A percentile compares a stretch with the other conserved stretches of the same genome.
phyloP scores from a whole-genome alignment of 306 rosid species.

The Macrotyloma uniflorum region DNA sequence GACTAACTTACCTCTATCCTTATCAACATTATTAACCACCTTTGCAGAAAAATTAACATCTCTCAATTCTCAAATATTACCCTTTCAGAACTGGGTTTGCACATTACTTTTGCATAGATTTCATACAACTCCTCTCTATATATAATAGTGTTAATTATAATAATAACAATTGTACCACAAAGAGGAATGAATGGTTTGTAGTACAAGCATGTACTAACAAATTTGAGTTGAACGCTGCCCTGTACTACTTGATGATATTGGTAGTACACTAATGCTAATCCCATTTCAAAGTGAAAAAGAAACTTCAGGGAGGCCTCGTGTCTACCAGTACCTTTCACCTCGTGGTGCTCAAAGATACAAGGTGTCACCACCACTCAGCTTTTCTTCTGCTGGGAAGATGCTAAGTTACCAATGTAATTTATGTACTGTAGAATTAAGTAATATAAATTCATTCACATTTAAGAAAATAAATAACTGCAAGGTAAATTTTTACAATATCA shows the following conservation, averaged over 20 bases:
- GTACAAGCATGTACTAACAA: conserved; percentile 49
- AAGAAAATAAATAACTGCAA: no score
- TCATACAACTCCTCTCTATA: conserved; percentile 30
- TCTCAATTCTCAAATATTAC: conserved; percentile 10
- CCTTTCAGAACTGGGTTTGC: background rate
- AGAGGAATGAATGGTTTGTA: background rate
- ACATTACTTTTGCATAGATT: background rate
- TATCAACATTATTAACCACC: background rate
- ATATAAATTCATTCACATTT: background rate
- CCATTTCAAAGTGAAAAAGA: background rate
- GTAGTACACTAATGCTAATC: background rate
- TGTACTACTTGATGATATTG: conserved; percentile 15
- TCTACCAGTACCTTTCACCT: conserved; percentile 30
- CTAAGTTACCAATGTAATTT: background rate
- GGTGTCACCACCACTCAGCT: background rate
- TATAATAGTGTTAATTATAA: background rate
- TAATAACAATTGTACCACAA: background rate
- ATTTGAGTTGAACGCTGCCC: conserved; percentile 7
- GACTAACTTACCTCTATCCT: conserved; percentile 2
- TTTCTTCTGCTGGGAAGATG: background rate
- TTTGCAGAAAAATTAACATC: background rate
- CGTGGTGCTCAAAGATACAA: background rate
- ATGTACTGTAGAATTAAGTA: no score
- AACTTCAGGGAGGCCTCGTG: background rate
- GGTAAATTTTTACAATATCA: background rate